Base-by-base conservation (phyloP, 495 filamentous ascomycete species). In the Coniosporium apollinis region DNA sequence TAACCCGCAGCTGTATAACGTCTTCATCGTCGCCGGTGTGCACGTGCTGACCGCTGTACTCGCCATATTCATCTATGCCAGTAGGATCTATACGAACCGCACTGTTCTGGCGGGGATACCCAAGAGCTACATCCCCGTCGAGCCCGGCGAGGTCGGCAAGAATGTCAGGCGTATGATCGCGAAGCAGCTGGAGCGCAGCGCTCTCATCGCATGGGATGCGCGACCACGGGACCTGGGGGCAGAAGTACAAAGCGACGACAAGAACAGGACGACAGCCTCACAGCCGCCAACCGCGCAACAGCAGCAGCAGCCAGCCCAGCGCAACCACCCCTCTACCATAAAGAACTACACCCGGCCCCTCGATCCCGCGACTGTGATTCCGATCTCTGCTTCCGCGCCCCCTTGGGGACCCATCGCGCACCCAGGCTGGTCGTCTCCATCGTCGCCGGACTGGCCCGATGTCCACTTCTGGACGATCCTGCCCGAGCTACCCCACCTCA, bases 21-120 rank as follows among this genome's bases (percentile, higher is more conserved):
- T 92, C 45, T 82, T 94, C 59, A 70, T 89, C 52, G 70, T 94
- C 52, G 74, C 70, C 13, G 76, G 82, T 30, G 68, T 67, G 45
- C 87, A 91, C 50, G 49, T 91, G 30, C 59, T 86, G 17, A 85
- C 84, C 28, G 67, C 79, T 24, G 28, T 81, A 16, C 48, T 87
- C 34, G 66, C 79, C 18, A 51, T 72, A 24, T 70, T 93, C 28
- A 72, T 96, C 42, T 96, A 94, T 43, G 69, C 76, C 21, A 72
- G 73, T 18, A 66, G 91, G n/a, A 69, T 96, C n/a, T 94, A 84
- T 55, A 80, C 84, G 18, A 86, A 79, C 47, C 71, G 82, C 24
- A 78, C 63, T 22, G 74, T 78, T 9, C 66, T 97, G 16, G 64
- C 73, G 1, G 75, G 67, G 2, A 94, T 97, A 33, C 91, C 91